These are phyloP conservation scores for Alternaria brassicae DNA, from an alignment of 2,329 filamentous ascomycete genomes.

Conservation along the genomic window DNA sequence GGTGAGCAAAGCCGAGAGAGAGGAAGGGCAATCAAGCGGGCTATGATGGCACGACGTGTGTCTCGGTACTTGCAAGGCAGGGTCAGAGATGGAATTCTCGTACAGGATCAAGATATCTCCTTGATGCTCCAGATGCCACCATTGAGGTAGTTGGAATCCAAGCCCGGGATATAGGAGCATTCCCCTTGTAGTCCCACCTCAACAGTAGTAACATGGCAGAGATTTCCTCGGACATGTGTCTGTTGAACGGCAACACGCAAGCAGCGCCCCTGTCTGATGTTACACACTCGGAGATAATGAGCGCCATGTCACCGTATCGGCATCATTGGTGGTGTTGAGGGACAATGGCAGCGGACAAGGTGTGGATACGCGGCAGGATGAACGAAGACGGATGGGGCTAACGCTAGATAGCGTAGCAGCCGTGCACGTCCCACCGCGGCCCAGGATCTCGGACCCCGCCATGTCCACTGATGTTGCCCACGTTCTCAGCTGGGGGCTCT, in stretches of 20 bases:
- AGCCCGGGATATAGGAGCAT: background rate
- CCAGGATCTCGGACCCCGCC: slow-evolving; percentile 10
- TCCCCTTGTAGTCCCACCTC: background rate
- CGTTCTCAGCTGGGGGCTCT: slow-evolving; percentile 7
- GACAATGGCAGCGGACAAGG: slow-evolving; percentile 4
- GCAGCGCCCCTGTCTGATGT: background rate
- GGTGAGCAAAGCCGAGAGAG: background rate
- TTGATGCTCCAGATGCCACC: background rate
- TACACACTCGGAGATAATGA: background rate
- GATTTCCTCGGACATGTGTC: background rate
- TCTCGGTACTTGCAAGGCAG: background rate
- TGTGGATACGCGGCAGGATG: slow-evolving; percentile 7
- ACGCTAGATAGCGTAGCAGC: slow-evolving; percentile 4
- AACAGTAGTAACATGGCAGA: background rate
- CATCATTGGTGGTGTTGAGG: slow-evolving; percentile 1
- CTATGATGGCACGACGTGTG: background rate
- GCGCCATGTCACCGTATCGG: slow-evolving; percentile 1
- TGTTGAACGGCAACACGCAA: background rate
- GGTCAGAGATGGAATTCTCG: background rate
- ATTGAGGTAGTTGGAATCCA: background rate
- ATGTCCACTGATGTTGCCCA: slow-evolving; percentile 20
- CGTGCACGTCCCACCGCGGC: slow-evolving; percentile 5
- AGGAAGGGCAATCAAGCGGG: background rate
- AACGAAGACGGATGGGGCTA: background rate
- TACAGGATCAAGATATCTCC: background rate